Conservation (phyloP, 345 rosid species). For the Iberis pinnata region DNA sequence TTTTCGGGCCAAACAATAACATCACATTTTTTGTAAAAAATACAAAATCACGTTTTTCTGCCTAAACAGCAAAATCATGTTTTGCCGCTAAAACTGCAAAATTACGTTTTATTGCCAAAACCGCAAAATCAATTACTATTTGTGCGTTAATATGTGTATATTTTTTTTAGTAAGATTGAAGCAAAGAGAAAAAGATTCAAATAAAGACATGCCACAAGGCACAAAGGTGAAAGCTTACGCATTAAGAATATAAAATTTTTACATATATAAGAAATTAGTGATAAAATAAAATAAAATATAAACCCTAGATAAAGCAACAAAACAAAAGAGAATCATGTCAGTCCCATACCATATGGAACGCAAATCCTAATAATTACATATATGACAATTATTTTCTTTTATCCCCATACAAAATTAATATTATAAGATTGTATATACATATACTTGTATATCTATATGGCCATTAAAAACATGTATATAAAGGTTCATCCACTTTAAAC, state of each 20-base stretch:
- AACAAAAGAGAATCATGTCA: constrained; percentile 51
- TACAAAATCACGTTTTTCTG: too few relatives aligned
- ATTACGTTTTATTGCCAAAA: too few relatives aligned
- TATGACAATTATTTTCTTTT: constrained; percentile 15
- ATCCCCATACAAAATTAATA: not conserved
- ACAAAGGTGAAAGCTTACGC: constrained; percentile 4
- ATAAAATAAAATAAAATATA: not conserved
- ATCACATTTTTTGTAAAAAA: too few relatives aligned
- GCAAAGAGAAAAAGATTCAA: too few relatives aligned
- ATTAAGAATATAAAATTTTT: constrained; percentile 4
- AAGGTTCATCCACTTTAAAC: constrained; percentile 54
- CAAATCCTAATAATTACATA: constrained; percentile 32
- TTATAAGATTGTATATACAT: constrained; percentile 13
- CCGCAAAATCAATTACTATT: too few relatives aligned
- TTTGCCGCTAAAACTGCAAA: too few relatives aligned
- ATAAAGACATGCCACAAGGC: not conserved
- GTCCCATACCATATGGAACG: constrained; percentile 31
- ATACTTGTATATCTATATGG: not conserved
- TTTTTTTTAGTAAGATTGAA: too few relatives aligned
- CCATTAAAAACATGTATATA: constrained; percentile 41
- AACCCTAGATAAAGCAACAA: constrained; percentile 41
- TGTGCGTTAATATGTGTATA: too few relatives aligned
- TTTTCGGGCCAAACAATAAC: too few relatives aligned
- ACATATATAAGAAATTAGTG: constrained; percentile 2
- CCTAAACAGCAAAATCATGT: too few relatives aligned